Base-by-base conservation (phyloP, 2,329 filamentous ascomycete species). In the Curvularia sp. region DNA sequence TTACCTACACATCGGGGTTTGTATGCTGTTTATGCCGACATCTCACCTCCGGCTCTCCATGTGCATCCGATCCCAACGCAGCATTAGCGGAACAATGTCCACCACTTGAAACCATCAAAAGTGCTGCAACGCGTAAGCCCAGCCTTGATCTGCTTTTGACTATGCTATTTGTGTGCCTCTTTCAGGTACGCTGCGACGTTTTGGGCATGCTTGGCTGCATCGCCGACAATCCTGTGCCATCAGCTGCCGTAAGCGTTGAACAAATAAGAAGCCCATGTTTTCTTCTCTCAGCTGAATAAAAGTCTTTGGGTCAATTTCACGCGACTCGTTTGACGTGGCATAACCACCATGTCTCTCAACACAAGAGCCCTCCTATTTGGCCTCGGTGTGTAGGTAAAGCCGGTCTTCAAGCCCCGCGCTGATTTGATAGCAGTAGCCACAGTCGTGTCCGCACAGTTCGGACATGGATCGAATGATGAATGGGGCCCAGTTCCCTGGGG, bases 31-130 rank as follows among this genome's bases (percentile, higher is more conserved):
- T 67, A 63, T 61, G 60, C 71, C 72, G 72, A 73, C 61, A 61
- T 66, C 44, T 58, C 33, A 53, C 51, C 51, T 44, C 58, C 70
- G 73, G 73, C 73, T 75, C 73, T 75, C 73, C 72, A 61, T 55
- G 24, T 57, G 30, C 39, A 60, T 47, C 48, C 64, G 62, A 57
- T 18, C 58, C 44, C 49, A 61, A 51, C 28, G n/a, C 28, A 38
- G 58, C 44, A 28, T 22, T 62, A 64, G 56, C 54, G 50, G 18
- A 28, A 44, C 20, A 42, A 51, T 56, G 30, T 57, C 54, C 59
- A 61, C 64, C 64, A 68, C 62, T 68, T 57, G 41, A 47, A 60
- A 62, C 55, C 61, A 58, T 62, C 55, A 50, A 39, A 59, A 60
- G 31, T 38, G 35, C 43, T 60, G 50, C 48, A 35, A 73, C 70